Evolutionary conservation across 129 eudicot genomes (phyloP), one percentile per base, ranked within the genome.

Genomic region (Apium graveolens): DNA sequence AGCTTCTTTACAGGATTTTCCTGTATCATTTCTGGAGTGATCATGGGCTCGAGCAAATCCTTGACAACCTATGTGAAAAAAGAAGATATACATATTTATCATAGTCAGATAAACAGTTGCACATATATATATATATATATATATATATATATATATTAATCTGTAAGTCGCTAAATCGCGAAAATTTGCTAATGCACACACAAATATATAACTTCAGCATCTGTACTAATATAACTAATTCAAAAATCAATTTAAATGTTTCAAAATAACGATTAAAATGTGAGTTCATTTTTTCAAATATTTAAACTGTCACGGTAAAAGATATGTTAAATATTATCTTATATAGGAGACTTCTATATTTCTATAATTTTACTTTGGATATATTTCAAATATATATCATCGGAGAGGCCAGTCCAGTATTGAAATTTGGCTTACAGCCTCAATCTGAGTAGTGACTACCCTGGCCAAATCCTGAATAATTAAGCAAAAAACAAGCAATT

Each of bases 1-100:
- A 90, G 85, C 83, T 83, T 90, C 83, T 84, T 86, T 41, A 86
- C 87, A 13, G 92, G 92, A 80, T 90, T 86, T 63, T 78, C 82
- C 79, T 90, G 87, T 24, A 90, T 90, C 89, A 85, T 86, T 70
- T 90, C 91, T 7, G 92, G 92, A 75, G 91, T 88, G 41, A 90
- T 90, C 80, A 90, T 81, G 71, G 96, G 96, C 66, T 88, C 86
- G 2, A 90, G 83, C 71, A 90, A 82, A 72, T 79, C 78, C 82
- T 77, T 88, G 60, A 87, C 88, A 27, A 90, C 92, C 96, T 87
- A 32, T 41, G 26, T 11, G 7, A 74, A 79, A 29, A 69, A 79
- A 0, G 27, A 62, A 70, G 5, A 38, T 31, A 43, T 14, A 24
- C 0, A 39, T n/a, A n/a, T 66, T 9, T 29, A 63, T 63, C 70